A percentile compares a stretch with the other conserved stretches of the same genome.
Evolutionary conservation across 2,329 filamentous ascomycete genomes (phyloP).

Genomic region (Penicillium crustosum): DNA sequence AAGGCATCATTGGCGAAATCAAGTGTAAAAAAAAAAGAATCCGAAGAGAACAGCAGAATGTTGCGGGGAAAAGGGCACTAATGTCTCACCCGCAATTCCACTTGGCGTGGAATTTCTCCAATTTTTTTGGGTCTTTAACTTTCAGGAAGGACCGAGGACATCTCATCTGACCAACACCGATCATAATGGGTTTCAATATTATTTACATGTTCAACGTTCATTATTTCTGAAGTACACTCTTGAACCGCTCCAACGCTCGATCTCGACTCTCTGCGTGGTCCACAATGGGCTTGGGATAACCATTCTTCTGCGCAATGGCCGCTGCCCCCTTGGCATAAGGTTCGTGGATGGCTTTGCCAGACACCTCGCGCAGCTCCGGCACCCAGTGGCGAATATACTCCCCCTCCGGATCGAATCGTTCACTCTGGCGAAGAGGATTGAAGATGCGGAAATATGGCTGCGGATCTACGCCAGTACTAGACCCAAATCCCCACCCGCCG

Average conservation of each 20-base stretch:
- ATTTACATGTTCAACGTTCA: background rate
- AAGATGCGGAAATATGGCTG: constrained; percentile 92
- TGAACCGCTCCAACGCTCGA: constrained; percentile 68
- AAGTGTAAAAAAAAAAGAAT: background rate
- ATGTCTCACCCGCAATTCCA: constrained; percentile 9
- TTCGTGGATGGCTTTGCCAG: constrained; percentile 73
- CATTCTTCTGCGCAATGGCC: constrained; percentile 59
- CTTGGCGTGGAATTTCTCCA: constrained; percentile 5
- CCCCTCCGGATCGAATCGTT: constrained; percentile 78
- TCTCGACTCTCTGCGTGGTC: constrained; percentile 69
- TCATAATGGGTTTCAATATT: background rate
- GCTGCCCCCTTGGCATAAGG: constrained; percentile 69
- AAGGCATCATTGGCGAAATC: constrained; percentile 27
- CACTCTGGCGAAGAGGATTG: constrained; percentile 79
- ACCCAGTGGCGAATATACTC: constrained; percentile 83
- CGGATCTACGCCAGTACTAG: constrained; percentile 73
- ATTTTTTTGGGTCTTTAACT: background rate
- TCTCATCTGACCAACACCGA: background rate
- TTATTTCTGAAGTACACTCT: constrained; percentile 48
- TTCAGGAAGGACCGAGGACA: background rate
- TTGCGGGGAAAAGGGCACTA: constrained; percentile 12
- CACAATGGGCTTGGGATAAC: constrained; percentile 75
- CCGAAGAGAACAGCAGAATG: background rate
- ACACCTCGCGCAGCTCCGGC: constrained; percentile 65
- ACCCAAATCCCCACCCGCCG: constrained; percentile 66